phyloP scores from a whole-genome alignment of 805 yeast species.

The Saccharomyces jurei region DNA sequence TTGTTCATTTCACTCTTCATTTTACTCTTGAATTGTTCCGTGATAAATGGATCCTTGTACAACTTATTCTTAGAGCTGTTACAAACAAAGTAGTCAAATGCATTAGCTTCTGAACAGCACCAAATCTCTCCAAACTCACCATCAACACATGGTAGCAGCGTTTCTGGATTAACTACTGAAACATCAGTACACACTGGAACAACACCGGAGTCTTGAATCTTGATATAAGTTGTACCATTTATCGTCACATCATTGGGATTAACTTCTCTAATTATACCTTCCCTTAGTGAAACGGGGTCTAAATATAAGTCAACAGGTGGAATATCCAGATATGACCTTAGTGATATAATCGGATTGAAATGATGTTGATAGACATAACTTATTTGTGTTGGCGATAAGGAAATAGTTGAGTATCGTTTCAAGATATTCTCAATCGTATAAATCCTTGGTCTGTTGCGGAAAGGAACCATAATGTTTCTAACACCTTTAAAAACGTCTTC shows the following conservation, averaged over 20 bases:
- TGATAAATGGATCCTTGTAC: conserved; percentile 43
- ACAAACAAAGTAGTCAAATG: conserved; percentile 49
- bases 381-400: conserved; percentile 59
- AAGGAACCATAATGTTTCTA: conserved; percentile 77
- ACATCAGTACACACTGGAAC: conserved; percentile 92
- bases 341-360: conserved; percentile 72
- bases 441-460: conserved; percentile 64
- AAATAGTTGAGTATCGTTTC: conserved; percentile 53
- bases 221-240: conserved; percentile 40
- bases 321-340: conserved; percentile 74
- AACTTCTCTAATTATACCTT: conserved; percentile 75
- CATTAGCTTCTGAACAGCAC: conserved; percentile 87
- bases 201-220: conserved; percentile 89
- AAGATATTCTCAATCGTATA: conserved; percentile 51
- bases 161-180: conserved; percentile 93
- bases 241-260: conserved; percentile 38
- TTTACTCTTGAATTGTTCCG: conserved; percentile 52
- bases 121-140: conserved; percentile 97
- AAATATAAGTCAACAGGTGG: conserved; percentile 83
- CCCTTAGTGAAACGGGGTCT: conserved; percentile 83
- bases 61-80: conserved; percentile 27
- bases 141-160: conserved; percentile 62
- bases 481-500: conserved; percentile 43
- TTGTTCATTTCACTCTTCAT: conserved; percentile 55
- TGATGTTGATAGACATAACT: conserved; percentile 71